Base-by-base conservation (phyloP, 805 yeast species). In the Candida xiaguanensis region DNA sequence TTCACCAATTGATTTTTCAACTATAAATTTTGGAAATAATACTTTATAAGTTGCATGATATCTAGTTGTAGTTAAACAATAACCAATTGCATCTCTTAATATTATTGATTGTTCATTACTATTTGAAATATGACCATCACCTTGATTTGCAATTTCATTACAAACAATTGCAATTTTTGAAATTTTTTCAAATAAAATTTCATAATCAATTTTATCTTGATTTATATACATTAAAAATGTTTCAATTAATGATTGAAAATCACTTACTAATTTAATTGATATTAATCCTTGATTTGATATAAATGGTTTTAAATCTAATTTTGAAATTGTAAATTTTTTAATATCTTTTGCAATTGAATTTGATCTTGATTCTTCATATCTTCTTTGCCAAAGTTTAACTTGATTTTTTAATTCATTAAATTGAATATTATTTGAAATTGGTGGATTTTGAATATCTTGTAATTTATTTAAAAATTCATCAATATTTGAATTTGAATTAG, bases 1-100 rank as follows among this genome's bases (percentile, higher is more conserved):
- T 52, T 89, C 96, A 31, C 85, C 75, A 8, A 86, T 63, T 0
- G 97, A 82, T 16, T 88, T 75, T 59, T 87, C 83, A 14, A 89
- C 72, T 2, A 88, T 74, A 15, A 83, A 63, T 38, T 72, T 74
- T 0, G 96, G 96, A 40, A 87, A 61, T n/a, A 43, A 30, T n/a
- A 72, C 70, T 3, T 74, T 66, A 49, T 84, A 82, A 8, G 80
- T 63, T 1, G 85, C 77, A 57, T 68, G 84, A 53, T 87, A 86
- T 51, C 96, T 72, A 1, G 90, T 76, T 1, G 88, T 73, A 3
- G 95, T 80, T 30, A 91, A 77, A 0, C 81, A 75, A 59, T 84
- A 88, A 13, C 89, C 78, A 17, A 85, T 74, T 1, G 91, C 72
- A 32, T 83, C 82, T 40, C 82, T 76, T 4, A 85, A 68, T 17